These are phyloP conservation scores for Xanthoceras sorbifolium DNA, from an alignment of 345 rosid genomes.

Conservation along the genomic window DNA sequence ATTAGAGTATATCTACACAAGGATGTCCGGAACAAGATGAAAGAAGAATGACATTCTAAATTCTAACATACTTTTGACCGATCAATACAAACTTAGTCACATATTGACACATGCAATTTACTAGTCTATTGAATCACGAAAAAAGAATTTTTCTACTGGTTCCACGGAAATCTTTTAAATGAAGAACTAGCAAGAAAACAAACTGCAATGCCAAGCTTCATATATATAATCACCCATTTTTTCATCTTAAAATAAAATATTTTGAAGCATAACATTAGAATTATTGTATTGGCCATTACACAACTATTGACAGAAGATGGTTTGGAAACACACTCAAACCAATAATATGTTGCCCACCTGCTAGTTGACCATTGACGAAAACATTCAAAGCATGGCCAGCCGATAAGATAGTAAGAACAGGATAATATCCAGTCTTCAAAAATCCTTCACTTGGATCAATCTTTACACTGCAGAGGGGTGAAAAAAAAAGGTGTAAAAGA, in stretches of 20 bases:
- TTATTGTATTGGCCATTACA: neutral
- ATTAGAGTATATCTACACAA: neutral
- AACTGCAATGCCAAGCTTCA: too few species aligned
- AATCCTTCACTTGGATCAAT: slow-evolving; percentile 56
- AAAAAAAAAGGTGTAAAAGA: neutral
- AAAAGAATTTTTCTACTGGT: neutral
- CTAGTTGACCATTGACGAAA: slow-evolving; percentile 76
- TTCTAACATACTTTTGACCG: too few species aligned
- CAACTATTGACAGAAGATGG: neutral
- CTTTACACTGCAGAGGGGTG: slow-evolving; percentile 38
- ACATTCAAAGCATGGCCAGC: slow-evolving; percentile 98
- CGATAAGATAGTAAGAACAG: slow-evolving; percentile 66
- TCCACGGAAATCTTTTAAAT: neutral
- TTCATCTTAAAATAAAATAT: too few species aligned
- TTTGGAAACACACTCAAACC: slow-evolving; percentile 34
- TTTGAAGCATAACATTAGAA: neutral
- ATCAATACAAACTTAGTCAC: neutral
- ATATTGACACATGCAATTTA: neutral
- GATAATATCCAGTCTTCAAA: slow-evolving; percentile 55
- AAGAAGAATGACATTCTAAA: neutral
- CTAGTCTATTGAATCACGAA: neutral
- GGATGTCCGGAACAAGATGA: neutral
- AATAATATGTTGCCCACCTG: slow-evolving; percentile 53
- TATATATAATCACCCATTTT: too few species aligned
- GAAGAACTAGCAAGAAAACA: too few species aligned